These are phyloP conservation scores for Beauveria medogensis DNA, from an alignment of 2,329 filamentous ascomycete genomes.

Conservation along the genomic window DNA sequence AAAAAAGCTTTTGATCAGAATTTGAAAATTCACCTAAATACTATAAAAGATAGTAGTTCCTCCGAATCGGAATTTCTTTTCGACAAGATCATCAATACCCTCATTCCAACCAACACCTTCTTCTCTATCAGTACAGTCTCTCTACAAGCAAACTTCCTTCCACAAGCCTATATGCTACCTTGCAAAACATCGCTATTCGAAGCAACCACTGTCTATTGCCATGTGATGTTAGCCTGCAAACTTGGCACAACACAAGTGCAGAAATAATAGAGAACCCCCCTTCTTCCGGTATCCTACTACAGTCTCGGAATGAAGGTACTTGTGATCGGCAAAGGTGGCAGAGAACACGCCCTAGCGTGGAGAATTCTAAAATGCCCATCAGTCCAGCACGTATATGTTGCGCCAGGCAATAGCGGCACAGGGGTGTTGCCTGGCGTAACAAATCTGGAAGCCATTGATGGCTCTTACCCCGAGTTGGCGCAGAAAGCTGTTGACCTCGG, in stretches of 20 bases:
- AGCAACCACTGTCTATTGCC: no score
- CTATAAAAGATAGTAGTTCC: no score
- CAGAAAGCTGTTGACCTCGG: constrained; percentile 50
- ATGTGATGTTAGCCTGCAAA: neutral
- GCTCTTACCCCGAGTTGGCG: constrained; percentile 53
- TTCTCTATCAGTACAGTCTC: no score
- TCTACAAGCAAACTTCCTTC: no score
- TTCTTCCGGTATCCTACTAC: neutral
- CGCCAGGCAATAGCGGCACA: constrained; percentile 63
- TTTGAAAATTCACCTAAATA: no score
- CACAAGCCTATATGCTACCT: no score
- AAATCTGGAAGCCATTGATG: constrained; percentile 46
- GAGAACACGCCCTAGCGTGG: constrained; percentile 72
- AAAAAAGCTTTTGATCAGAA: no score
- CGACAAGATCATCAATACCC: no score
- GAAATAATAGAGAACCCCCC: neutral
- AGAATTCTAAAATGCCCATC: constrained; percentile 57
- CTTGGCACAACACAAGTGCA: neutral
- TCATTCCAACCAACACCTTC: no score
- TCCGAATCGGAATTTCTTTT: no score
- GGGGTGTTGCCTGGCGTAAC: constrained; percentile 43
- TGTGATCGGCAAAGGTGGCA: constrained; percentile 64
- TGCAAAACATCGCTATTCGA: no score
- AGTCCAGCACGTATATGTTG: constrained; percentile 50
- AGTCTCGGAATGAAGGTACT: constrained; percentile 37